Conservation (phyloP, 2,329 filamentous ascomycete genomes). For the Berkeleyomyces basicola region DNA sequence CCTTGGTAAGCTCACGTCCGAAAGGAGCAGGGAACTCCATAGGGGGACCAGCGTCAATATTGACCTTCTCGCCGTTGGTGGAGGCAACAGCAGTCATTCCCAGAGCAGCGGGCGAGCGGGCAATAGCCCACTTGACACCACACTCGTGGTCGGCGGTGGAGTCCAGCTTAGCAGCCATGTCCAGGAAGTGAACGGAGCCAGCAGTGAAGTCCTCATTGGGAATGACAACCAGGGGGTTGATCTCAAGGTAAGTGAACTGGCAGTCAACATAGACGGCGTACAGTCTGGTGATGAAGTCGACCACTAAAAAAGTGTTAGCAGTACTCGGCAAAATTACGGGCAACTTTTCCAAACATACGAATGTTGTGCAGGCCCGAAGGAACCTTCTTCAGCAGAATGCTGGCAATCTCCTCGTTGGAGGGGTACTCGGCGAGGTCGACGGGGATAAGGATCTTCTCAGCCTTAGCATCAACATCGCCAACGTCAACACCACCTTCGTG, state of each 20-base stretch:
- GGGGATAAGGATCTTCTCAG: constrained; percentile 94
- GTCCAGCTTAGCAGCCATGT: constrained; percentile 95
- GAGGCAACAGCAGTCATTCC: constrained; percentile 56
- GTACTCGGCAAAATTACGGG: neutral
- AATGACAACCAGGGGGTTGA: constrained; percentile 97
- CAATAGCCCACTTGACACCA: constrained; percentile 96
- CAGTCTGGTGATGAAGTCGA: constrained; percentile 96
- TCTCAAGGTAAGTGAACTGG: constrained; percentile 99
- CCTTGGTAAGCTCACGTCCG: constrained; percentile 94
- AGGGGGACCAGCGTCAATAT: constrained; percentile 86
- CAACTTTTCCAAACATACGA: constrained; percentile 19
- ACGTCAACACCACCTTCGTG: constrained; percentile 99
- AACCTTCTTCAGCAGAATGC: constrained; percentile 75
- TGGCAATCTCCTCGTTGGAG: constrained; percentile 85
- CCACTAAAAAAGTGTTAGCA: constrained; percentile 28
- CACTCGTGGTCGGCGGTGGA: constrained; percentile 99
- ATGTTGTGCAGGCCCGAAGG: constrained; percentile 94
- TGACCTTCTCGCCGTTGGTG: constrained; percentile 57
- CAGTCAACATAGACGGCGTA: constrained; percentile 99
- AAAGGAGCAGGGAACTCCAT: constrained; percentile 99
- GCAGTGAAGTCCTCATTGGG: constrained; percentile 86
- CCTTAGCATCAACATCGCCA: constrained; percentile 96
- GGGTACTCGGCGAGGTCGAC: constrained; percentile 91
- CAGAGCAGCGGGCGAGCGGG: constrained; percentile 74
- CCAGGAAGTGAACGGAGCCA: constrained; percentile 91